A percentile compares a stretch with the other conserved stretches of the same genome.
Evolutionary conservation across 2,329 filamentous ascomycete species (phyloP).

Genomic region (Diaporthe citri): DNA sequence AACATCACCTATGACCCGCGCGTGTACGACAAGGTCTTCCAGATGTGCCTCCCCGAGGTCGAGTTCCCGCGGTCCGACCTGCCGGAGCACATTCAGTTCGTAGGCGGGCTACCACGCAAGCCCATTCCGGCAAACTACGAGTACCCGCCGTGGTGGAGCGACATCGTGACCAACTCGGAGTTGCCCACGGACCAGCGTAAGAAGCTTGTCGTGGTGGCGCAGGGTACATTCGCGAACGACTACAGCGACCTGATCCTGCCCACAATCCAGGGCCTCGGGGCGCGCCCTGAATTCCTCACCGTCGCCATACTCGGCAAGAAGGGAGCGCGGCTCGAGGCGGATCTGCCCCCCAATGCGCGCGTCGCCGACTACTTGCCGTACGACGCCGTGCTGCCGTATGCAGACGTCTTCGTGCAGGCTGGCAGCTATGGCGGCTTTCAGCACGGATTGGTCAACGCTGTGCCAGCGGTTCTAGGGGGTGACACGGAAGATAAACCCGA

Average conservation of each 20-base stretch:
- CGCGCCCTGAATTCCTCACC: slow-evolving; percentile 54
- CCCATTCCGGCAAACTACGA: slow-evolving; percentile 45
- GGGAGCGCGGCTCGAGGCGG: slow-evolving; percentile 45
- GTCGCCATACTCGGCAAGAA: slow-evolving; percentile 49
- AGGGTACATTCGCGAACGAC: slow-evolving; percentile 59
- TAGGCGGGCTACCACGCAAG: slow-evolving; percentile 55
- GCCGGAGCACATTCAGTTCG: slow-evolving; percentile 55
- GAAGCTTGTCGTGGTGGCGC: slow-evolving; percentile 60
- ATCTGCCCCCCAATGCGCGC: slow-evolving; percentile 56
- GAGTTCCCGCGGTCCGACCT: slow-evolving; percentile 55
- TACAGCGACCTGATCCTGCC: slow-evolving; percentile 59
- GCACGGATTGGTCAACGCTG: slow-evolving; percentile 58
- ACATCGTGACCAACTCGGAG: slow-evolving; percentile 51
- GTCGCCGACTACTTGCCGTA: slow-evolving; percentile 63
- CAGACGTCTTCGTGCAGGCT: slow-evolving; percentile 61
- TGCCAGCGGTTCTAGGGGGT: slow-evolving; percentile 61
- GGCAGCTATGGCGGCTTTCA: slow-evolving; percentile 62
- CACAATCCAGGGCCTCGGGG: slow-evolving; percentile 56
- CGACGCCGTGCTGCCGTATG: slow-evolving; percentile 57
- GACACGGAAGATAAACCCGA: slow-evolving; percentile 57
- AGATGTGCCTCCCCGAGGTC: slow-evolving; percentile 54
- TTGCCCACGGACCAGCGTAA: slow-evolving; percentile 44
- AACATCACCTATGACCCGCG: slow-evolving; percentile 21
- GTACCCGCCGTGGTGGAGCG: slow-evolving; percentile 60
- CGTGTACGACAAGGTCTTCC: slow-evolving; percentile 50